These are phyloP conservation scores for Russula compacta DNA, from an alignment of 768 basidiomycete species.

Conservation along the genomic window DNA sequence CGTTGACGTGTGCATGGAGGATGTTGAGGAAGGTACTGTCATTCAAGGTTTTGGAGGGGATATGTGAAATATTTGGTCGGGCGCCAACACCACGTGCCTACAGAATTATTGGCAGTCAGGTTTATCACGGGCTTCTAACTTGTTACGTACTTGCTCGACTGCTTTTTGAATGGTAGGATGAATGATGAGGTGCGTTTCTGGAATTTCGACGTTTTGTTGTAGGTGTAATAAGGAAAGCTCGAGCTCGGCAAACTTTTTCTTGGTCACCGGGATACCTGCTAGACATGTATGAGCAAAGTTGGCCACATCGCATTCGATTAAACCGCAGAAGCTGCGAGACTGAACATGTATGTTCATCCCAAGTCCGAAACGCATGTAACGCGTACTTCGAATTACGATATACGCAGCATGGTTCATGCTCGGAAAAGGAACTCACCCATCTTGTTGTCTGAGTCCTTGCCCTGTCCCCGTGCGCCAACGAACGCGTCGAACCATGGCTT, in stretches of 20 bases:
- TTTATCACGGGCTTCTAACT: neutral
- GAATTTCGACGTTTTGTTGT: conserved; percentile 98
- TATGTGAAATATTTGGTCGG: conserved; percentile 68
- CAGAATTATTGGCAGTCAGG: neutral
- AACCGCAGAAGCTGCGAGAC: neutral
- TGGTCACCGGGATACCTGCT: conserved; percentile 88
- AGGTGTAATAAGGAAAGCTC: conserved; percentile 90
- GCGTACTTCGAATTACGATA: neutral
- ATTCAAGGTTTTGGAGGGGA: conserved; percentile 62
- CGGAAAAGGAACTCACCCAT: conserved; percentile 45
- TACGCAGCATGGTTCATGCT: neutral
- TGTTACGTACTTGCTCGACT: conserved; percentile 48
- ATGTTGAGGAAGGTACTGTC: conserved; percentile 91
- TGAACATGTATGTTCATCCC: neutral
- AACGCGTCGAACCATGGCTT: conserved; percentile 99
- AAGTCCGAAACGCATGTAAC: neutral
- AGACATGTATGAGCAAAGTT: neutral
- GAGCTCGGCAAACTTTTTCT: conserved; percentile 98
- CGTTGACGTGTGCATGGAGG: conserved; percentile 87
- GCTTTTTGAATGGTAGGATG: conserved; percentile 85
- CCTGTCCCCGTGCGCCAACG: conserved; percentile 70
- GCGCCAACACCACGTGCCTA: conserved; percentile 41
- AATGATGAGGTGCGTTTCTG: conserved; percentile 87
- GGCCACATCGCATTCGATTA: neutral
- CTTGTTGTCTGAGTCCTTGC: conserved; percentile 72